Evolutionary conservation across 2,329 filamentous ascomycete genomes (phyloP).

Genomic region (Nemania sp.): DNA sequence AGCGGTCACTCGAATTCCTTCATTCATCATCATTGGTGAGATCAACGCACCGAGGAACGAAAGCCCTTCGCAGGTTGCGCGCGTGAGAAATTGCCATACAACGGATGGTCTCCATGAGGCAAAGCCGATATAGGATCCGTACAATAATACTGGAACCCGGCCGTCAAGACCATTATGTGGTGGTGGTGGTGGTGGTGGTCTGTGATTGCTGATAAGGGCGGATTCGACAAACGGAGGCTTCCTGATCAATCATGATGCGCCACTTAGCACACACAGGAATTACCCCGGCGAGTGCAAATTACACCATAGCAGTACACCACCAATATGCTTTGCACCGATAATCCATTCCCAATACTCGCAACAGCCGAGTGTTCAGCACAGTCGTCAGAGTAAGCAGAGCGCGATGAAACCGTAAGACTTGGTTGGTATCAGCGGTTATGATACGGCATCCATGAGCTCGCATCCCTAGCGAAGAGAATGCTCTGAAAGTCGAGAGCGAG

Average conservation of each 20-base stretch:
- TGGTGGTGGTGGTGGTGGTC: too few species aligned
- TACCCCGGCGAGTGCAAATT: not conserved
- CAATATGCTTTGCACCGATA: too few species aligned
- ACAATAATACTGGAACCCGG: conserved; percentile 3
- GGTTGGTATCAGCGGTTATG: conserved; percentile 11
- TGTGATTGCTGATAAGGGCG: conserved; percentile 5
- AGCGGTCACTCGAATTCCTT: conserved; percentile 16
- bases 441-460: not conserved
- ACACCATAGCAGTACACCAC: too few species aligned
- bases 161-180: conserved; percentile 1
- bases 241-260: conserved; percentile 6
- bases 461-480: not conserved
- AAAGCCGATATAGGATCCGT: conserved; percentile 32
- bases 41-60: not conserved
- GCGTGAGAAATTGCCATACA: conserved; percentile 14
- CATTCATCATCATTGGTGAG: not conserved
- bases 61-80: conserved; percentile 1
- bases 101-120: conserved; percentile 36
- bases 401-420: conserved; percentile 12
- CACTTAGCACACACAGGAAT: conserved; percentile 12
- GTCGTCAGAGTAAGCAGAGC: conserved; percentile 22
- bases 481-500: conserved; percentile 3
- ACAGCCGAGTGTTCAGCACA: not conserved
- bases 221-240: conserved; percentile 11
- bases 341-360: too few species aligned